phyloP scores from a whole-genome alignment of 306 rosid species.

The Malus domestica region ASM211411v1 NC_041796.1:3238501-3239000 shows the following conservation, averaged over 20 bases:
- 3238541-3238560: not conserved
- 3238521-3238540: conserved; percentile 2
- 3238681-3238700: not conserved
- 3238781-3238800: conserved; percentile 42
- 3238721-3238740: not conserved
- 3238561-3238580: not conserved
- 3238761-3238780: not conserved
- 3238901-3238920: conserved; percentile 86
- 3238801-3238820: conserved; percentile 96
- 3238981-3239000: conserved; percentile 39
- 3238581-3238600: not conserved
- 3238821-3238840: conserved; percentile 93
- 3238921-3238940: conserved; percentile 12
- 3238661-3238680: not conserved
- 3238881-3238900: conserved; percentile 95
- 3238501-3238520: conserved; percentile 45
- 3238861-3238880: conserved; percentile 86
- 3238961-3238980: conserved; percentile 7
- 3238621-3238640: not conserved
- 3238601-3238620: not conserved
- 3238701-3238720: not conserved
- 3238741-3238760: not conserved
- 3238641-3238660: not conserved
- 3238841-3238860: conserved; percentile 90
- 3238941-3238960: conserved; percentile 12